These are phyloP conservation scores for Monosporascus sp. DNA, from an alignment of 2,329 filamentous ascomycete genomes.

Conservation along the genomic window DNA sequence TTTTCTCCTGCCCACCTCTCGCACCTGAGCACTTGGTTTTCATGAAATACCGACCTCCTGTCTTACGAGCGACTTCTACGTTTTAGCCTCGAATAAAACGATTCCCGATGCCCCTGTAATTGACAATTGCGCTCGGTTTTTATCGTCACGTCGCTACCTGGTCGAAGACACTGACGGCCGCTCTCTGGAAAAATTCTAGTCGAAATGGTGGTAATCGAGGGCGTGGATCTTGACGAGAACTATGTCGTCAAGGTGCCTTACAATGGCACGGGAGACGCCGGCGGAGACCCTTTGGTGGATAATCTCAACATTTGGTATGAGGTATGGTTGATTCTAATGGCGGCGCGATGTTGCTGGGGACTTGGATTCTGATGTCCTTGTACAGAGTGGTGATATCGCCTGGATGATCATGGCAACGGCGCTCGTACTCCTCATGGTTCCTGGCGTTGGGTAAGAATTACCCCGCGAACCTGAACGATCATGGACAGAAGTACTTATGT, in stretches of 20 bases:
- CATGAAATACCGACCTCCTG: too few relatives aligned
- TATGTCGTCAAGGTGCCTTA: conserved; percentile 49
- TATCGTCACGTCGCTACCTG: not conserved
- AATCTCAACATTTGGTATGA: conserved; percentile 77
- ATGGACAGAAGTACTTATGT: conserved; percentile 1
- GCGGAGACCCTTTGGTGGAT: conserved; percentile 62
- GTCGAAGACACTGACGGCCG: not conserved
- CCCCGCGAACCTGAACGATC: not conserved
- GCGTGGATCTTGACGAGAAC: conserved; percentile 39
- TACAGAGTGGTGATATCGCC: conserved; percentile 68
- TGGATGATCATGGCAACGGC: conserved; percentile 81
- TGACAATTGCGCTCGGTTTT: too few relatives aligned
- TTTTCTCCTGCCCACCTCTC: not conserved
- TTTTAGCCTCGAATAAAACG: too few relatives aligned
- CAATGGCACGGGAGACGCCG: conserved; percentile 59
- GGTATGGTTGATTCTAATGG: conserved; percentile 35
- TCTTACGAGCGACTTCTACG: too few relatives aligned
- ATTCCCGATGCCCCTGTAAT: too few relatives aligned
- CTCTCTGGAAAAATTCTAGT: not conserved
- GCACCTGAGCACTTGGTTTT: not conserved
- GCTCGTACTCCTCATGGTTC: conserved; percentile 86
- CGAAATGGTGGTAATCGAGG: conserved; percentile 31
- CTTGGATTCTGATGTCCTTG: conserved; percentile 6
- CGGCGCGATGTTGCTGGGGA: conserved; percentile 14
- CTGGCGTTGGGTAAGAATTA: conserved; percentile 65